Percentiles rank a stretch among this genome's conserved stretches.
These are phyloP conservation scores for Epichloe bromicola DNA, from an alignment of 2,329 filamentous ascomycete species.

Conservation along the genomic window DNA sequence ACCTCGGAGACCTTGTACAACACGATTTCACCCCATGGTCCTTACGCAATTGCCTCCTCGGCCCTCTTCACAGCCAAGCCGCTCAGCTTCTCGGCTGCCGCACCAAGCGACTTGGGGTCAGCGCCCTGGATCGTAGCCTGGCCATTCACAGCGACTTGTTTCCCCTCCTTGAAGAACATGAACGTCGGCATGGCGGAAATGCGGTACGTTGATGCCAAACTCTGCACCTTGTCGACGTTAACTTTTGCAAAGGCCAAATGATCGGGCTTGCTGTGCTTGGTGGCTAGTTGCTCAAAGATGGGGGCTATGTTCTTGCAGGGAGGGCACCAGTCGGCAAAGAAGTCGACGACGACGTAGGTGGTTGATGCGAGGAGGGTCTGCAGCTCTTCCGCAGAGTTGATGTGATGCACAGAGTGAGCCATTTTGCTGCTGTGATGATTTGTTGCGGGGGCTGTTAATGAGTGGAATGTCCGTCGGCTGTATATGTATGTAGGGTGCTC, in stretches of 20 bases:
- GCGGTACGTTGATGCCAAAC: constrained; percentile 49
- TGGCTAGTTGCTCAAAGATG: constrained; percentile 36
- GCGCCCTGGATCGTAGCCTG: constrained; percentile 22
- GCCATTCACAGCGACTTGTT: constrained; percentile 19
- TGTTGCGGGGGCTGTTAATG: background rate
- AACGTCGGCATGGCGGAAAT: constrained; percentile 94
- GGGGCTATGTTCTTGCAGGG: constrained; percentile 35
- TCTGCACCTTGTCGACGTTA: constrained; percentile 14
- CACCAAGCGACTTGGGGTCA: constrained; percentile 16
- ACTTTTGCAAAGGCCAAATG: constrained; percentile 10
- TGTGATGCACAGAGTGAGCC: constrained; percentile 14
- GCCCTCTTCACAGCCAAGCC: constrained; percentile 21
- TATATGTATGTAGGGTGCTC: too few relatives aligned
- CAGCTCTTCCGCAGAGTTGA: constrained; percentile 20
- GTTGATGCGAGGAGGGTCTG: constrained; percentile 23
- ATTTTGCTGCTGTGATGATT: background rate
- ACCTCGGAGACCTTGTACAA: too few relatives aligned
- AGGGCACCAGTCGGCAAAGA: constrained; percentile 38
- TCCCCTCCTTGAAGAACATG: constrained; percentile 67
- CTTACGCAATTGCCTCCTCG: constrained; percentile 8
- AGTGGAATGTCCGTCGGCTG: background rate
- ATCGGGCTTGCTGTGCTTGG: constrained; percentile 11
- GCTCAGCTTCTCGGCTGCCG: constrained; percentile 25
- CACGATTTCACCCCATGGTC: background rate
- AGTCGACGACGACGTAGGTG: constrained; percentile 33